A percentile compares a stretch with the other conserved stretches of the same genome.
Conservation (phyloP, 202 grass and related monocot species). For the Setaria viridis region DNA sequence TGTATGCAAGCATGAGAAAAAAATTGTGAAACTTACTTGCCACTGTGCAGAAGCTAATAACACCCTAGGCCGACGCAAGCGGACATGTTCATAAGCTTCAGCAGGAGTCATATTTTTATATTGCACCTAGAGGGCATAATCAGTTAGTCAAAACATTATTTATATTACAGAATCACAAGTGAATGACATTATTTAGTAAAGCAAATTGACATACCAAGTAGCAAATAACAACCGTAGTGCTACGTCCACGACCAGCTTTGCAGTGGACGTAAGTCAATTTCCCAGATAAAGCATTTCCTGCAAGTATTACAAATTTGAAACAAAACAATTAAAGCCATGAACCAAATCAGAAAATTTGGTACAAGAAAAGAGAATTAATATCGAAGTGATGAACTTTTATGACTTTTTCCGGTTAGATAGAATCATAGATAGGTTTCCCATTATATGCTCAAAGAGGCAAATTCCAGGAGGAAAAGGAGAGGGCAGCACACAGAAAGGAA, state of each 20-base stretch:
- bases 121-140: conserved; percentile 63
- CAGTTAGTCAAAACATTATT: not conserved
- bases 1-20: not conserved
- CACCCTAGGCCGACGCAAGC: conserved; percentile 72
- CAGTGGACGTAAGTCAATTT: conserved; percentile 95
- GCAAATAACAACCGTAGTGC: conserved; percentile 96
- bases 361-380: not conserved
- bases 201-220: conserved; percentile 69
- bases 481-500: not conserved
- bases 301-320: conserved; percentile 36
- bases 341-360: not conserved
- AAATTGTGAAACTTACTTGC: conserved; percentile 56
- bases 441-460: not conserved
- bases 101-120: conserved; percentile 83
- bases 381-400: not conserved
- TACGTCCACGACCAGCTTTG: conserved; percentile 98
- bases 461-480: not conserved
- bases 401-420: not conserved
- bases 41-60: conserved; percentile 85
- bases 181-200: conserved; percentile 18
- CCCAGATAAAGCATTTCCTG: conserved; percentile 68
- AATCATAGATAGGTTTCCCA: not conserved
- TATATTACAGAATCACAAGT: not conserved
- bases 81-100: conserved; percentile 84
- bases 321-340: not conserved